Base-by-base conservation (phyloP, 148 eudicot genomes). In the Fagopyrum esculentum region DNA sequence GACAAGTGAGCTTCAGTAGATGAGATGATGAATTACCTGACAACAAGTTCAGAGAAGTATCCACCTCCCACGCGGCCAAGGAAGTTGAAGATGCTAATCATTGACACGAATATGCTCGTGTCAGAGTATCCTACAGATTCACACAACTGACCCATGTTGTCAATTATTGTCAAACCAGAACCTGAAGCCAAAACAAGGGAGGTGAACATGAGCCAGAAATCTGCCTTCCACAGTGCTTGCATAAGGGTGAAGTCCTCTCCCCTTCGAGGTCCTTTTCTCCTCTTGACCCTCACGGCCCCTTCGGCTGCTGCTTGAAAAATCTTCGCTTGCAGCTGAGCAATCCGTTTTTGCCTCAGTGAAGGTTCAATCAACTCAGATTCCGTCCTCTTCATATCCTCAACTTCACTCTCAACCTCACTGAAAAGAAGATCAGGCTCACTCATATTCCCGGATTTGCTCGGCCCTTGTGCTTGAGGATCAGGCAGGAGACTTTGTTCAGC, bases 41-140 rank as follows among this genome's bases (percentile, higher is more conserved):
- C 79, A 60, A 88, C 71, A 13, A 81, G 51, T 81, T 88, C 92
- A n/a, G 92, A 88, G 81, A 86, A 80, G 85, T 86, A 88, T 70
- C 92, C 92, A 2, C 92, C 92, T 19, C 84, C 92, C 80, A 88
- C 86, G 71, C 89, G 89, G 56, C 92, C 92, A 66, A 88, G 92
- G 76, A 88, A 88, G 77, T 89, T 89, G 80, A 80, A 86, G 75
- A 89, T 82, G 84, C 92, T 89, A 63, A 86, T 89, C 88, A 89
- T 85, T 9, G 90, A 81, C 22, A 89, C 92, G 61, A 89, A 89
- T 44, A 82, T 74, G 15, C 81, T 75, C 6, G 90, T 74, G 44
- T 86, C 74, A 9, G 45, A 2, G 57, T 79, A 79, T 45, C 88
- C 87, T 9, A 89, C 73, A 66, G 92, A 89, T 45, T 83, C 75